Evolutionary conservation across 805 yeast species (phyloP).

Genomic region (Sugiyamaella boreocaroliniensis): DNA sequence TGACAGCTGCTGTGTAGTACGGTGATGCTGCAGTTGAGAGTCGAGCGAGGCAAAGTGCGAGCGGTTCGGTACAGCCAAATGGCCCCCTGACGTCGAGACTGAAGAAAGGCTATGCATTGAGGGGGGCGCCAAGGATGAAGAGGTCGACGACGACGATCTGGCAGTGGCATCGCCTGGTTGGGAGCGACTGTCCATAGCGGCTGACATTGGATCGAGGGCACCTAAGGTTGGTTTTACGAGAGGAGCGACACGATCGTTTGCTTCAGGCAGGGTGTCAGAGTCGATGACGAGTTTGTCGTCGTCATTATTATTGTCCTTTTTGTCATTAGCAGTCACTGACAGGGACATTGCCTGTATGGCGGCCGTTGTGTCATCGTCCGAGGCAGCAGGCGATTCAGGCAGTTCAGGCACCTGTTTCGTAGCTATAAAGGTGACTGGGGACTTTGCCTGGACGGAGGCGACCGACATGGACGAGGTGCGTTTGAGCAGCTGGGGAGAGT

Average conservation of each 20-base stretch:
- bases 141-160: too few relatives aligned
- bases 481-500: neutral
- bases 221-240: neutral
- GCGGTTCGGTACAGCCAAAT: neutral
- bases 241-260: neutral
- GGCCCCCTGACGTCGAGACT: neutral
- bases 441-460: neutral
- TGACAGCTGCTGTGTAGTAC: neutral
- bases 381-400: neutral
- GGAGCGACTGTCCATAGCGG: neutral
- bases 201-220: neutral
- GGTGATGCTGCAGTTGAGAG: neutral
- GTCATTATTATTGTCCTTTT: neutral
- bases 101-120: too few relatives aligned
- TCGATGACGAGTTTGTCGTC: too few relatives aligned
- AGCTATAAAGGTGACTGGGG: neutral
- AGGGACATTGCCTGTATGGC: neutral
- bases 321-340: too few relatives aligned
- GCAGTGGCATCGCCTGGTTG: too few relatives aligned
- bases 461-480: neutral
- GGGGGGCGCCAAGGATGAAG: too few relatives aligned
- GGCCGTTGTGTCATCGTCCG: neutral
- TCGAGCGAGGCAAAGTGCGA: neutral
- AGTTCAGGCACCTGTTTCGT: neutral
- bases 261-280: neutral